Conservation (phyloP, 2,329 filamentous ascomycete genomes). For the Arthrobotrys megalospora region DNA sequence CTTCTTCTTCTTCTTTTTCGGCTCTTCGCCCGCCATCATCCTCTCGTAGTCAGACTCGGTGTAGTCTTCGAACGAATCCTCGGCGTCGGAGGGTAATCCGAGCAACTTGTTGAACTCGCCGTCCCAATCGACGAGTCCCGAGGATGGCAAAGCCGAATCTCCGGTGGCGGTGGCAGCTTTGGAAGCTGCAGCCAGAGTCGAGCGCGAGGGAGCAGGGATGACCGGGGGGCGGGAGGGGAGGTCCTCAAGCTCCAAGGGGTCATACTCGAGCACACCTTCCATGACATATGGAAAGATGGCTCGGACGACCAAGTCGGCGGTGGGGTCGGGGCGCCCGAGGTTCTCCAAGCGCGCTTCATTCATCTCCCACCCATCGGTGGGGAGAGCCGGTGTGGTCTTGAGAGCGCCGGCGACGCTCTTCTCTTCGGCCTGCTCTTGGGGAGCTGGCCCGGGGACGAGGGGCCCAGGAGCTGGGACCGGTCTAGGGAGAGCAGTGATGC, state of each 20-base stretch:
- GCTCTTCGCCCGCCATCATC: background rate
- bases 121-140: slow-evolving; percentile 33
- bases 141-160: background rate
- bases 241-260: slow-evolving; percentile 9
- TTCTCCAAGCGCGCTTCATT: background rate
- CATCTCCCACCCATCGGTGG: slow-evolving; percentile 7
- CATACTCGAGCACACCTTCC: slow-evolving; percentile 22
- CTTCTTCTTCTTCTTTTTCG: no score
- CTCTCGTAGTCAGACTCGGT: background rate
- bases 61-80: background rate
- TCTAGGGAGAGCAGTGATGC: no score
- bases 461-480: background rate
- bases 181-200: background rate
- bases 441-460: background rate
- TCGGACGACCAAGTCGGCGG: background rate
- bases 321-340: background rate
- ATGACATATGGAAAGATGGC: slow-evolving; percentile 9
- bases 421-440: background rate
- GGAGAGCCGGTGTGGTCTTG: background rate
- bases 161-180: background rate
- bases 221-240: background rate
- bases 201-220: background rate
- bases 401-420: background rate
- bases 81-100: background rate
- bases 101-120: slow-evolving; percentile 25